Percentiles rank a stretch among this genome's conserved stretches.
Evolutionary conservation across 176 grass and related monocot genomes (phyloP).

Genomic region (Bromus sterilis): DNA sequence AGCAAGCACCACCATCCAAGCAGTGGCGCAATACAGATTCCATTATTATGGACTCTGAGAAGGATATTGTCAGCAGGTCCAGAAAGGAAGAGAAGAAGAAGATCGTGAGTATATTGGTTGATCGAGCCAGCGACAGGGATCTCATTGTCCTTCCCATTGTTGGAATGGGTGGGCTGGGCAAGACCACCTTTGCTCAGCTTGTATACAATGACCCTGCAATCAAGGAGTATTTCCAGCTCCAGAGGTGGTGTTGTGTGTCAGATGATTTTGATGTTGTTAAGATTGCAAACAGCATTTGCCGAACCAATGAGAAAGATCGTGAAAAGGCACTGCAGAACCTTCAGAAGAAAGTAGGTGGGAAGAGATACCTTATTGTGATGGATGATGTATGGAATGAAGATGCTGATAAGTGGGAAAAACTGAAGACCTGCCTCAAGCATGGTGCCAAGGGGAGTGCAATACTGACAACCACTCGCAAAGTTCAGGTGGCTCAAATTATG

Average conservation of each 20-base stretch:
- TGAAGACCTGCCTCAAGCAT: constrained; percentile 1
- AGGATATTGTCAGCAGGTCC: not conserved
- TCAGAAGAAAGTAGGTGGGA: not conserved
- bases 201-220: constrained; percentile 27
- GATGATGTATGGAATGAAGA: constrained; percentile 38
- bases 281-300: constrained; percentile 9
- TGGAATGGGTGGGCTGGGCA: constrained; percentile 38
- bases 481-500: not conserved
- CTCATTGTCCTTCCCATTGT: constrained; percentile 27
- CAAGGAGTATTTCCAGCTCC: not conserved
- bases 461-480: constrained; percentile 16
- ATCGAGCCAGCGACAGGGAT: not conserved
- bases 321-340: not conserved
- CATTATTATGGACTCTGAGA: not conserved
- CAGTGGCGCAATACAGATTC: not conserved
- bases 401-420: not conserved
- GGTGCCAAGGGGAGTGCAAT: constrained; percentile 16
- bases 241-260: no score
- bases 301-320: not conserved
- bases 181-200: constrained; percentile 34
- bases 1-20: not conserved
- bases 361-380: constrained; percentile 20
- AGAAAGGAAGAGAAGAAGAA: constrained; percentile 29
- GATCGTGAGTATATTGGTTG: constrained; percentile 3
- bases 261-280: not conserved